Evolutionary conservation across 1,284 basidiomycete species (phyloP).

Genomic region (Austropuccinia psidii): DNA sequence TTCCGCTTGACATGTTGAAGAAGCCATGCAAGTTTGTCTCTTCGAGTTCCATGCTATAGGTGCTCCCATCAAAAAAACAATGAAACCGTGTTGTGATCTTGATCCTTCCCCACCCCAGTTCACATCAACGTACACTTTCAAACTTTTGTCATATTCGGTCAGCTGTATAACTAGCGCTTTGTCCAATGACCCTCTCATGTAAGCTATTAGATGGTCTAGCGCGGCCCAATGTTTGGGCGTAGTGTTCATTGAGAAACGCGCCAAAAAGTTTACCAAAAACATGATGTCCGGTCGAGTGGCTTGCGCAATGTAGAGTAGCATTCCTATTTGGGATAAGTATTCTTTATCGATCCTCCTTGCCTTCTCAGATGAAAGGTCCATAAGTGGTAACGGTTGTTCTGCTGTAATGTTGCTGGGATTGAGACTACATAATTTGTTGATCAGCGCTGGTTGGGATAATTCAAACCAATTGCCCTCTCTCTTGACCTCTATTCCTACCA

Average conservation of each 20-base stretch:
- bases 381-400: not conserved
- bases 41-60: constrained; percentile 8
- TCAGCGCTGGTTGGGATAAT: not conserved
- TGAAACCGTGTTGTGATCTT: not conserved
- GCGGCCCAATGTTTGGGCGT: not conserved
- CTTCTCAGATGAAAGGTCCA: not conserved
- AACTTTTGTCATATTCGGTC: not conserved
- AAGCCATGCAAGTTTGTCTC: not conserved
- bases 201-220: not conserved
- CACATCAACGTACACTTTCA: constrained; percentile 2
- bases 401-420: not conserved
- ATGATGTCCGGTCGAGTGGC: not conserved
- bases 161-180: not conserved
- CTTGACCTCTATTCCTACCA: too few species aligned
- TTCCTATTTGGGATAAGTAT: not conserved
- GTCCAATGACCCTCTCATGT: not conserved
- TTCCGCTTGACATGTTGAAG: constrained; percentile 15
- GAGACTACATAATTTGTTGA: not conserved
- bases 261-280: not conserved
- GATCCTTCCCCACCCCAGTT: constrained; percentile 23
- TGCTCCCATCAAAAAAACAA: not conserved
- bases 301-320: not conserved
- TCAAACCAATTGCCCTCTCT: too few species aligned
- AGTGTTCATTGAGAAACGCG: not conserved
- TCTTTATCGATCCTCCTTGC: not conserved